Conservation (phyloP, 495 filamentous ascomycete genomes). For the Aspergillus kassunensis region DNA sequence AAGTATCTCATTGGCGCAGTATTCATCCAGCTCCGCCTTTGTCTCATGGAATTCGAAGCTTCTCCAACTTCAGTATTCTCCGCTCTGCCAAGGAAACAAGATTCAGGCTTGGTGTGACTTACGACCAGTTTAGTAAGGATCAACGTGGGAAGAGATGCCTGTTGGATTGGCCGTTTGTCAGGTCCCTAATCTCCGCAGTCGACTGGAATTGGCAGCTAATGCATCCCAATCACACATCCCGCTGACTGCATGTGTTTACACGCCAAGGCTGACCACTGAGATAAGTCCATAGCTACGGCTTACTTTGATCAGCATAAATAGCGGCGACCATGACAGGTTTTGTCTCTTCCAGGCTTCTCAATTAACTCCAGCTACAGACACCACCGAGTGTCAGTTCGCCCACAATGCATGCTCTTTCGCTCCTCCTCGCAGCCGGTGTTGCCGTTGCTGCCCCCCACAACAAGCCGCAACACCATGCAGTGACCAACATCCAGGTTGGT, state of each 20-base stretch:
- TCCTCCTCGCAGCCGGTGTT: slow-evolving; percentile 14
- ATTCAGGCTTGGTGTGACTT: neutral
- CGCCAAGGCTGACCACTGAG: slow-evolving; percentile 6
- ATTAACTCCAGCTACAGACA: neutral
- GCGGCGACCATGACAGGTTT: neutral
- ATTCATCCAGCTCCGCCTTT: neutral
- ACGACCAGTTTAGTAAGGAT: slow-evolving; percentile 2
- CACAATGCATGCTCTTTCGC: slow-evolving; percentile 14
- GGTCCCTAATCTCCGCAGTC: slow-evolving; percentile 1
- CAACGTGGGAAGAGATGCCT: slow-evolving; percentile 4
- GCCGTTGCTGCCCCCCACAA: slow-evolving; percentile 14
- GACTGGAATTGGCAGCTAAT: neutral
- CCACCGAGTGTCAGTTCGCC: neutral
- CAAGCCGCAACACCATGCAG: neutral
- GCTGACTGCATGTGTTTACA: slow-evolving; percentile 9
- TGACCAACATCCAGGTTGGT: slow-evolving; percentile 44
- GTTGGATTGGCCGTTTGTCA: slow-evolving; percentile 5
- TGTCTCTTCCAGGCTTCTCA: neutral
- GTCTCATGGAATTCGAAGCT: neutral
- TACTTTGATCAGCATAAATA: slow-evolving; percentile 1
- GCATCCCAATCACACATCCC: slow-evolving; percentile 11
- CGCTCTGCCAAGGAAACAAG: neutral
- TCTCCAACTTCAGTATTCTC: neutral
- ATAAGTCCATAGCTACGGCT: neutral
- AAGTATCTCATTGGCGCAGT: neutral